These are phyloP conservation scores for Amoebophrya sp. DNA, from an alignment of 169 alveolate genomes.

Conservation along the genomic window DNA sequence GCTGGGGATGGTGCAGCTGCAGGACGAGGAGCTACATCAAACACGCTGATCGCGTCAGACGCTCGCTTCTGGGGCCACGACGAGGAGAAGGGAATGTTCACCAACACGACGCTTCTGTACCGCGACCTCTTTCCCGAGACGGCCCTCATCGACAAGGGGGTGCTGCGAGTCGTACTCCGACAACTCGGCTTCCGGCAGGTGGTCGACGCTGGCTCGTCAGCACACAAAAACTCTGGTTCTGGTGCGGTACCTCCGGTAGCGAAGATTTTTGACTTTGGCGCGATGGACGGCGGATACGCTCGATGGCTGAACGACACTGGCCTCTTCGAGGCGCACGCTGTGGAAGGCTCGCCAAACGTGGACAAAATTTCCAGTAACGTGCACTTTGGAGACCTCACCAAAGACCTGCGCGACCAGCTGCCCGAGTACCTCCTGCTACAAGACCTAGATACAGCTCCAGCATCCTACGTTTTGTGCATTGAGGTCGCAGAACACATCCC, in stretches of 20 bases:
- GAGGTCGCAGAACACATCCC: conserved; percentile 12
- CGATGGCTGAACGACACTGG: conserved; percentile 8
- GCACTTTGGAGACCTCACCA: neutral
- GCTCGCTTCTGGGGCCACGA: neutral
- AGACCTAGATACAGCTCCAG: neutral
- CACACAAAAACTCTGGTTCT: too few relatives aligned
- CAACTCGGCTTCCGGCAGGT: neutral
- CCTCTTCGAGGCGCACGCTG: neutral
- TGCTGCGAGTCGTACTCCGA: neutral
- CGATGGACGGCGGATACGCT: neutral
- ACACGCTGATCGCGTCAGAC: too few relatives aligned
- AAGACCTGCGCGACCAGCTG: neutral
- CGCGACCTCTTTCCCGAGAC: neutral
- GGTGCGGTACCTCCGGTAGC: neutral
- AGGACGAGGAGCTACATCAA: too few relatives aligned
- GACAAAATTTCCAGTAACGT: neutral
- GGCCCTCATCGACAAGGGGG: neutral
- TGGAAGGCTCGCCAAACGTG: neutral
- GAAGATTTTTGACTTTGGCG: neutral
- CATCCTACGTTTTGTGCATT: neutral
- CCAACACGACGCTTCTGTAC: neutral
- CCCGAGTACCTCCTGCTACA: neutral
- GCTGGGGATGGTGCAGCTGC: too few relatives aligned
- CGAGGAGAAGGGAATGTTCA: neutral
- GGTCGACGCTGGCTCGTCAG: neutral